Percentiles rank a stretch among this genome's conserved stretches.
Evolutionary conservation across 345 rosid genomes (phyloP).

Genomic region (Linum lewisii): DNA sequence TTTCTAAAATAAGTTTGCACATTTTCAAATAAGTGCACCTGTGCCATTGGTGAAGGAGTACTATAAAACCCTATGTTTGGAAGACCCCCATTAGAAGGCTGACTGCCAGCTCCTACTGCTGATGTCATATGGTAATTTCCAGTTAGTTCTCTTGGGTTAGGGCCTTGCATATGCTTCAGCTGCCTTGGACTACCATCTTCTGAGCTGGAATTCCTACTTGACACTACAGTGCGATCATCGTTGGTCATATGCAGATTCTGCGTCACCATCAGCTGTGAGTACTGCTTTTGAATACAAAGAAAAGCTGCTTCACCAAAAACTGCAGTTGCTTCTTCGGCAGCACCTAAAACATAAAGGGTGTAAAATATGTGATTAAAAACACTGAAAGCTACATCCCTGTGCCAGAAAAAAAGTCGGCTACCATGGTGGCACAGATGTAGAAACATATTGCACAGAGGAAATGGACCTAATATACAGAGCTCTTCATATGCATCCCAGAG

Average conservation of each 20-base stretch:
- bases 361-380: not conserved
- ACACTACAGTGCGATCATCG: conserved; percentile 53
- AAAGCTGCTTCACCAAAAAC: conserved; percentile 90
- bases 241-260: conserved; percentile 29
- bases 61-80: conserved; percentile 58
- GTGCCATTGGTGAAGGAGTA: conserved; percentile 90
- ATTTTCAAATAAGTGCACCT: conserved; percentile 34
- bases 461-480: conserved; percentile 76
- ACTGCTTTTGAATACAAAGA: conserved; percentile 76
- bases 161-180: conserved; percentile 53
- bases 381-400: not conserved
- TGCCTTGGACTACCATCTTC: conserved; percentile 69
- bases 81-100: conserved; percentile 58
- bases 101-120: conserved; percentile 38
- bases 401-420: not conserved
- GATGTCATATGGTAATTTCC: conserved; percentile 49
- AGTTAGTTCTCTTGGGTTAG: conserved; percentile 60
- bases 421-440: conserved; percentile 2
- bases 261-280: conserved; percentile 36
- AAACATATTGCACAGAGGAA: not conserved
- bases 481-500: conserved; percentile 96
- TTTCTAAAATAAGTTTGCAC: not conserved
- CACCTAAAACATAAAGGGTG: conserved; percentile 35
- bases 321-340: conserved; percentile 80
- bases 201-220: conserved; percentile 30